Evolutionary conservation across 352 stramenopile species (phyloP).

Genomic region (Phytophthora kernoviae): DNA sequence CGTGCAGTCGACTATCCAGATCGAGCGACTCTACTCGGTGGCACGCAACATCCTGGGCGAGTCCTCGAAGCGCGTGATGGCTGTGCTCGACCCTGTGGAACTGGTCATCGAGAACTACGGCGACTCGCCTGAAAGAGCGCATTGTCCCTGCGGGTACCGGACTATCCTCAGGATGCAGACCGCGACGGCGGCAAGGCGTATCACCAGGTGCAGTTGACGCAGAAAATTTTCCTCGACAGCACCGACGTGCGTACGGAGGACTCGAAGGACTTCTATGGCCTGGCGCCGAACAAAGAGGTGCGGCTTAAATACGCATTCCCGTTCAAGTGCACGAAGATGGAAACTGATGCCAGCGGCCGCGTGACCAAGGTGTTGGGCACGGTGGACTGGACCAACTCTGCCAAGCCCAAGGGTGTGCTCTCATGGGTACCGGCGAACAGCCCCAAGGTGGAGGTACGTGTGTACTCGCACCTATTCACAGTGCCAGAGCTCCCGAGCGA

Average conservation of each 20-base stretch:
- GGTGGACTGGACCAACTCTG: constrained; percentile 75
- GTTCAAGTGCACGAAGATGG: constrained; percentile 91
- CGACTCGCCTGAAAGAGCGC: constrained; percentile 40
- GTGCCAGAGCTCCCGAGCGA: constrained; percentile 81
- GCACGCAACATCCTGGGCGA: constrained; percentile 72
- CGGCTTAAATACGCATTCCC: constrained; percentile 96
- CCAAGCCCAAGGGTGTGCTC: constrained; percentile 95
- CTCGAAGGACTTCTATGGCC: constrained; percentile 93
- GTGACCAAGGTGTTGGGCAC: constrained; percentile 68
- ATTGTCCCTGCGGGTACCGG: constrained; percentile 58
- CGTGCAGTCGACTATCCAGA: constrained; percentile 88
- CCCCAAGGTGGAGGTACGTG: constrained; percentile 88
- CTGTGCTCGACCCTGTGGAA: constrained; percentile 79
- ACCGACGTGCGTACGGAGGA: constrained; percentile 72
- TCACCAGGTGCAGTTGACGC: constrained; percentile 68
- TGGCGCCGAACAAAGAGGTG: constrained; percentile 96
- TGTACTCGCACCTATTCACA: constrained; percentile 98
- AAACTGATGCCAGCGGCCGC: constrained; percentile 59
- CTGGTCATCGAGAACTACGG: constrained; percentile 76
- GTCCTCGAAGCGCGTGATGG: constrained; percentile 79
- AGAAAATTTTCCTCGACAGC: constrained; percentile 72
- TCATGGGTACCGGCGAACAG: constrained; percentile 94
- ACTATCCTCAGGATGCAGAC: constrained; percentile 77
- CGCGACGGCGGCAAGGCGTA: constrained; percentile 56
- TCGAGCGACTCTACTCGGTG: constrained; percentile 78